Base-by-base conservation (phyloP, 2,329 filamentous ascomycete species). In the Beauveria sp. region DNA sequence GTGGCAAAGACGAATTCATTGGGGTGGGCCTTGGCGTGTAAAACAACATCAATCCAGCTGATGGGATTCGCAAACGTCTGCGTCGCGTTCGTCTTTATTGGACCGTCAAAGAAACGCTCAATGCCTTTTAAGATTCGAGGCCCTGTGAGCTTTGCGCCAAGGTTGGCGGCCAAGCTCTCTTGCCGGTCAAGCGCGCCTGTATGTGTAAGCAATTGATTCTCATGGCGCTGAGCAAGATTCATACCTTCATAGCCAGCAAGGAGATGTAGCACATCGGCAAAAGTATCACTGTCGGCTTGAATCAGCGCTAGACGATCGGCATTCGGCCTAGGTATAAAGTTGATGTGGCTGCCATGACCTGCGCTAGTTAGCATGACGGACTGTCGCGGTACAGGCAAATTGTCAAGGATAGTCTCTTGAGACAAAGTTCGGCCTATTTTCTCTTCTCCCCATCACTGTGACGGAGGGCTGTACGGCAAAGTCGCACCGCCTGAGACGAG, bases 61-160 rank as follows among this genome's bases (percentile, higher is more conserved):
- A 95, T 83, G 6, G 80, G 81, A 5, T 81, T 83, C 38, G 81
- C 76, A 81, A 84, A 69, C 75, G 85, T 73, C 83, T 89, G 68
- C 80, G 81, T 62, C 56, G 71, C 76, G 59, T 67, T 77, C 10
- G 75, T 79, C 60, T 71, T 86, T 64, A 93, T 91, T 24, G 89
- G 86, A 0, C 89, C 89, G 66, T 96, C 91, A 69, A 96, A 96
- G 61, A 93, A 81, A 59, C 89, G 84, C 73, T 96, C 91, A 72
- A 96, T 91, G 48, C 90, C 88, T 74, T 92, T 92, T 68, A 96
- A 85, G 65, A 96, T 77, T 57, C 93, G 90, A 26, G 91, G 90
- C 0, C 89, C 91, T 1, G 92, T 84, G 20, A 93, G 87, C 67
- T 91, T 89, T 61, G 90, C 91, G 68, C 91, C 91, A 28, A 96